These are phyloP conservation scores for Fusarium nelsonii DNA, from an alignment of 2,329 filamentous ascomycete genomes.

Conservation along the genomic window DNA sequence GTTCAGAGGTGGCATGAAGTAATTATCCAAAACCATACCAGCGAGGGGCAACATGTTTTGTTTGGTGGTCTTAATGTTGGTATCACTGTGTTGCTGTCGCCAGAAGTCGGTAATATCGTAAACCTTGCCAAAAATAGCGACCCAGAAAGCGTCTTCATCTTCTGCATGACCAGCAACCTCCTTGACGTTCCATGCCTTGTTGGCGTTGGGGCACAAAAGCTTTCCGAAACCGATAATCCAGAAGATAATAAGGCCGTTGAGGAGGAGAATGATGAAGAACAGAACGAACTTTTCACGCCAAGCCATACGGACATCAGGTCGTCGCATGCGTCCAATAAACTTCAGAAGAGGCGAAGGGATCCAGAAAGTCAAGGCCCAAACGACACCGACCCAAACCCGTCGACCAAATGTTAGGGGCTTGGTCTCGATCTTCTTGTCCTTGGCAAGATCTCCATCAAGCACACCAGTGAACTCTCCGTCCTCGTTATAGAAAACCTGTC, in stretches of 20 bases:
- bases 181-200: slow-evolving; percentile 85
- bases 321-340: slow-evolving; percentile 93
- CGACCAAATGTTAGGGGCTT: slow-evolving; percentile 72
- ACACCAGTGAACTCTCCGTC: slow-evolving; percentile 76
- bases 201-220: slow-evolving; percentile 87
- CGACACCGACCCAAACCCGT: slow-evolving; percentile 82
- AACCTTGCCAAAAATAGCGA: slow-evolving; percentile 87
- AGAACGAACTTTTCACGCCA: slow-evolving; percentile 96
- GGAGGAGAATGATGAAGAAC: slow-evolving; percentile 80
- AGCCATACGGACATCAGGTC: slow-evolving; percentile 94
- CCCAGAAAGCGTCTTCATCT: slow-evolving; percentile 83
- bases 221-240: slow-evolving; percentile 91
- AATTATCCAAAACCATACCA: slow-evolving; percentile 83
- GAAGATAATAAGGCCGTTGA: slow-evolving; percentile 88
- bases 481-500: slow-evolving; percentile 79
- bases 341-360: slow-evolving; percentile 87
- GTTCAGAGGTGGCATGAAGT: slow-evolving; percentile 84
- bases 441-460: slow-evolving; percentile 82
- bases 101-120: slow-evolving; percentile 95
- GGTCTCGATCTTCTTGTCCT: slow-evolving; percentile 81
- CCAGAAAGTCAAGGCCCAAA: slow-evolving; percentile 93
- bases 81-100: slow-evolving; percentile 86
- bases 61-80: slow-evolving; percentile 67
- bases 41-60: slow-evolving; percentile 81
- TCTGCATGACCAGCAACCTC: slow-evolving; percentile 81